Base-by-base conservation (phyloP, 2,329 filamentous ascomycete genomes). In the Diplocarpon rosae region DNA sequence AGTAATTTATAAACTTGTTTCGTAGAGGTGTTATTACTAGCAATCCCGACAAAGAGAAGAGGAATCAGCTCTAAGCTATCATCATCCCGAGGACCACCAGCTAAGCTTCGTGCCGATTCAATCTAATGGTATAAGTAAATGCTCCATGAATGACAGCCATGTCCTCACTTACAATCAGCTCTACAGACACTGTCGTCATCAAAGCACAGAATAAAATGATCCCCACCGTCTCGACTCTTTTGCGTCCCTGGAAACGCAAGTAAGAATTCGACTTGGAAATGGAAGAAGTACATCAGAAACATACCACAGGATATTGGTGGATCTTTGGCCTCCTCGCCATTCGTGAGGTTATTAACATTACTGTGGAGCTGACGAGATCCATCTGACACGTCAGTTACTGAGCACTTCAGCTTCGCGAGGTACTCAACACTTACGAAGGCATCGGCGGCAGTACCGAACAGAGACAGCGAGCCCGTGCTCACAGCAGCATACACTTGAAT, bases 371-470 rank as follows among this genome's bases (percentile, higher is more conserved):
- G 10, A 81, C 72, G 31, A 80, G 69, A 55, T 81, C 76, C 71
- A 81, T 75, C 60, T 69, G 55, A 17, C 33, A 59, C 2, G 15
- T 54, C 40, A 56, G 49, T 32, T 40, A 48, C 39, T 45, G 45
- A 16, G 10, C 8, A 10, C 16, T 11, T 39, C 12, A 15, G 17
- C 31, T 16, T 24, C 39, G 41, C 51, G 15, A 35, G 39, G 15
- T 34, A 13, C 10, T 14, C 10, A 48, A 46, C 47, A 67, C 67
- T 57, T 53, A 71, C 68, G 59, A 78, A 78, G 5, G 76, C 76
- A 63, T 81, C 77, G 36, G 78, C 76, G 20, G 78, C 72, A n/a
- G 76, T 80, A 13, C 76, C 76, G 49, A 81, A 78, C 15, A 81
- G 67, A 14, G 76, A 75, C 48, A 81, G 65, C 13, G 76, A 80